phyloP scores from a whole-genome alignment of 495 filamentous ascomycete species.

The Penicillium fimorum region DNA sequence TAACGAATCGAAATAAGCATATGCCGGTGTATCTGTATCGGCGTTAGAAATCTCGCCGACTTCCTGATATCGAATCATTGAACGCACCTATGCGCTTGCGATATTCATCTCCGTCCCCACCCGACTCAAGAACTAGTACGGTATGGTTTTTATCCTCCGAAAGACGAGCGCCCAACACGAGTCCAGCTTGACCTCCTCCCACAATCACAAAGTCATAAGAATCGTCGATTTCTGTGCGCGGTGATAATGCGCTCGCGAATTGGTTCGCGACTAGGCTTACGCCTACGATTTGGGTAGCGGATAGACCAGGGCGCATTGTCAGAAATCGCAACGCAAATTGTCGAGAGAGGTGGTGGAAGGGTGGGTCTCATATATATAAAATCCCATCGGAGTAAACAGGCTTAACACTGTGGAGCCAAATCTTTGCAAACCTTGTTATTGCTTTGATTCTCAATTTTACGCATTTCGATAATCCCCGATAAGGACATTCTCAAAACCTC shows the following conservation, averaged over 20 bases:
- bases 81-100: slow-evolving; percentile 33
- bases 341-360: not conserved
- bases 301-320: slow-evolving; percentile 2
- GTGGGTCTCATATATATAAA: not conserved
- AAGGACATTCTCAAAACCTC: slow-evolving; percentile 1
- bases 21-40: slow-evolving; percentile 31
- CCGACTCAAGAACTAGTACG: slow-evolving; percentile 47
- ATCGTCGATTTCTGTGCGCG: slow-evolving; percentile 29
- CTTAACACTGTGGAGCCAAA: not conserved
- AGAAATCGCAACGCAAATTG: not conserved
- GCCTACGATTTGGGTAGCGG: not conserved
- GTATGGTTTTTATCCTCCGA: slow-evolving; percentile 31
- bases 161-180: slow-evolving; percentile 27
- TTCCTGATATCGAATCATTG: not conserved
- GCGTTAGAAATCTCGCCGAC: not conserved
- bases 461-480: slow-evolving; percentile 5
- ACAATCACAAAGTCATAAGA: slow-evolving; percentile 50
- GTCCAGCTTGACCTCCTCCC: slow-evolving; percentile 43
- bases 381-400: not conserved
- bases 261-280: not conserved
- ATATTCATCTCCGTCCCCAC: slow-evolving; percentile 36
- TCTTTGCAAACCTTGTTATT: not conserved
- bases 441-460: not conserved
- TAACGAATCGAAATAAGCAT: slow-evolving; percentile 34
- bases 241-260: slow-evolving; percentile 21